A percentile compares a stretch with the other conserved stretches of the same genome.
Conservation (phyloP, 2,329 filamentous ascomycete species). For the Xylariaceae sp. region DNA sequence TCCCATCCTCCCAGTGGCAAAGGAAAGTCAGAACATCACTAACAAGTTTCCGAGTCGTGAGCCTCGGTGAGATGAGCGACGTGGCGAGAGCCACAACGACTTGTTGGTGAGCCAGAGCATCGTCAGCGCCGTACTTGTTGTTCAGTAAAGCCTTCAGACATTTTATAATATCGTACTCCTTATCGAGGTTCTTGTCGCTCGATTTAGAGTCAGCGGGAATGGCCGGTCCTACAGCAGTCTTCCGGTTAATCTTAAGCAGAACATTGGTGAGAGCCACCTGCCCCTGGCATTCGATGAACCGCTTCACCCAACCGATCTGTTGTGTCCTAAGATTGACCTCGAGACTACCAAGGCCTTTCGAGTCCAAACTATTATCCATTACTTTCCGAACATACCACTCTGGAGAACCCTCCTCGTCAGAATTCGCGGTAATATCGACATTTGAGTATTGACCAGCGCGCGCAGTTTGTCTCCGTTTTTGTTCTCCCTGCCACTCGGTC, state of each 20-base stretch:
- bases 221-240: slow-evolving; percentile 76
- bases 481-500: slow-evolving; percentile 92
- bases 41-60: slow-evolving; percentile 92
- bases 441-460: slow-evolving; percentile 74
- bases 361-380: slow-evolving; percentile 92
- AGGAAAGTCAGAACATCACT: slow-evolving; percentile 96
- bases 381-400: slow-evolving; percentile 98
- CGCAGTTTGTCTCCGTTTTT: slow-evolving; percentile 81
- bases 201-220: slow-evolving; percentile 62
- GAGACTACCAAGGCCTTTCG: slow-evolving; percentile 89
- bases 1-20: slow-evolving; percentile 87
- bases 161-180: slow-evolving; percentile 97
- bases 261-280: slow-evolving; percentile 96
- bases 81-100: slow-evolving; percentile 87
- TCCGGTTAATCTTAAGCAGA: slow-evolving; percentile 90
- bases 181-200: slow-evolving; percentile 81
- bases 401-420: slow-evolving; percentile 93
- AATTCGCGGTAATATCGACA: slow-evolving; percentile 74
- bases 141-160: slow-evolving; percentile 98
- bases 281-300: slow-evolving; percentile 96
- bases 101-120: slow-evolving; percentile 88
- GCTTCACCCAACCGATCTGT: slow-evolving; percentile 96
- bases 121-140: slow-evolving; percentile 98
- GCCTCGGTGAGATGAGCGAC: slow-evolving; percentile 84
- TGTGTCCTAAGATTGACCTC: slow-evolving; percentile 95